Percentiles rank a stretch among this genome's conserved stretches.
Evolutionary conservation across 2,329 filamentous ascomycete species (phyloP).

Genomic region (Blastomyces silverae): DNA sequence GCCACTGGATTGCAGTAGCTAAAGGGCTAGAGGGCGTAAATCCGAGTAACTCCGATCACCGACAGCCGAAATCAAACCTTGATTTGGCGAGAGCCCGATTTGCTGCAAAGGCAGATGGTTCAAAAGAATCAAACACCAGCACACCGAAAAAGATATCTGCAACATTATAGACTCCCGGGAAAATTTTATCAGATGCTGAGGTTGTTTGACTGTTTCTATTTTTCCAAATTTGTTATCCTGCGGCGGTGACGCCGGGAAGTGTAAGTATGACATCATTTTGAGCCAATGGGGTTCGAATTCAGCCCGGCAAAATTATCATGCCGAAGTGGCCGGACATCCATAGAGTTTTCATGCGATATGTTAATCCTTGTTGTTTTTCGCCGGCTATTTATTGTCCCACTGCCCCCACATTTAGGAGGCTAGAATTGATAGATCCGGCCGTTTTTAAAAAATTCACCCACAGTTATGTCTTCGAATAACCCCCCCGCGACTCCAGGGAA

Average conservation of each 20-base stretch:
- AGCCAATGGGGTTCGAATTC: neutral
- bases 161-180: neutral
- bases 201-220: neutral
- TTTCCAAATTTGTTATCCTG: neutral
- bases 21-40: constrained; percentile 43
- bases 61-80: constrained; percentile 45
- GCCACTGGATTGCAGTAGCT: constrained; percentile 58
- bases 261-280: neutral
- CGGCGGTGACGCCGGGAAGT: no score
- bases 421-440: neutral
- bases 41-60: constrained; percentile 16
- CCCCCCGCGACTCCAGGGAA: constrained; percentile 10
- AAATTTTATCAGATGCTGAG: neutral
- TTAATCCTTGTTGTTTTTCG: neutral
- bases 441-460: neutral
- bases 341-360: no score
- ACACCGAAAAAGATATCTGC: neutral
- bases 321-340: no score
- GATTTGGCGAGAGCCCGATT: constrained; percentile 54
- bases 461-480: constrained; percentile 5
- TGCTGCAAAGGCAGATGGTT: constrained; percentile 37
- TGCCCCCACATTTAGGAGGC: neutral
- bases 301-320: no score
- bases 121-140: constrained; percentile 1
- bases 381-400: neutral